These are phyloP conservation scores for Dothiorella sarmentorum DNA, from an alignment of 2,329 filamentous ascomycete genomes.

Conservation along the genomic window DNA sequence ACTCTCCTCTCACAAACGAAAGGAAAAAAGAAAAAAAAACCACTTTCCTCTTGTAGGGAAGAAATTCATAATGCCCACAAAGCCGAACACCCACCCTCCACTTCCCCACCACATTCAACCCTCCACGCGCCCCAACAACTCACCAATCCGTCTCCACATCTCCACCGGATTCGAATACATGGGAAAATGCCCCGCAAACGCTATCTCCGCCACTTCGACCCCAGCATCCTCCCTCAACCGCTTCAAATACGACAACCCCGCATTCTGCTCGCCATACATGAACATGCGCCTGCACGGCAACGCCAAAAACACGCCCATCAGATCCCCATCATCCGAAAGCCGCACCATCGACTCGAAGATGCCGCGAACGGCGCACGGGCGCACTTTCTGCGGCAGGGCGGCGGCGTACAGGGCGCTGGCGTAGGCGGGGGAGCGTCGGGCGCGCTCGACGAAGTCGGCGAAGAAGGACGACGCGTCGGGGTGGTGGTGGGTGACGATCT, in stretches of 20 bases:
- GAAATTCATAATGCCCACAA: no score
- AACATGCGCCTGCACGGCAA: slow-evolving; percentile 22
- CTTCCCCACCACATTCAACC: no score
- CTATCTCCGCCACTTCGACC: slow-evolving; percentile 25
- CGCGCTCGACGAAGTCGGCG: slow-evolving; percentile 19
- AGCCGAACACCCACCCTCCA: no score
- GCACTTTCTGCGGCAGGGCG: slow-evolving; percentile 18
- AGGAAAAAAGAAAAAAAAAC: no score
- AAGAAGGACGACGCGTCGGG: slow-evolving; percentile 7
- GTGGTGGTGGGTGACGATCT: slow-evolving; percentile 20
- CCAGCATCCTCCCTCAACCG: background rate
- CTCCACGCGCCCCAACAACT: background rate
- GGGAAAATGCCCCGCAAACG: slow-evolving; percentile 25
- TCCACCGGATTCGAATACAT: slow-evolving; percentile 29
- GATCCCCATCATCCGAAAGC: slow-evolving; percentile 22
- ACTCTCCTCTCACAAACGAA: no score
- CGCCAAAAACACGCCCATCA: slow-evolving; percentile 22
- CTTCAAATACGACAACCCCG: slow-evolving; percentile 1
- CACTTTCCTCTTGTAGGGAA: no score
- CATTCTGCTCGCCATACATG: slow-evolving; percentile 16
- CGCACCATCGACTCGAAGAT: slow-evolving; percentile 29
- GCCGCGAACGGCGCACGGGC: slow-evolving; percentile 20
- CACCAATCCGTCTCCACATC: slow-evolving; percentile 7
- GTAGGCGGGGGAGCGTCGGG: background rate
- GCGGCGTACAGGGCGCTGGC: slow-evolving; percentile 9